Conservation (phyloP, 1,139 yeast genomes). For the Maudiozyma humilis region DNA sequence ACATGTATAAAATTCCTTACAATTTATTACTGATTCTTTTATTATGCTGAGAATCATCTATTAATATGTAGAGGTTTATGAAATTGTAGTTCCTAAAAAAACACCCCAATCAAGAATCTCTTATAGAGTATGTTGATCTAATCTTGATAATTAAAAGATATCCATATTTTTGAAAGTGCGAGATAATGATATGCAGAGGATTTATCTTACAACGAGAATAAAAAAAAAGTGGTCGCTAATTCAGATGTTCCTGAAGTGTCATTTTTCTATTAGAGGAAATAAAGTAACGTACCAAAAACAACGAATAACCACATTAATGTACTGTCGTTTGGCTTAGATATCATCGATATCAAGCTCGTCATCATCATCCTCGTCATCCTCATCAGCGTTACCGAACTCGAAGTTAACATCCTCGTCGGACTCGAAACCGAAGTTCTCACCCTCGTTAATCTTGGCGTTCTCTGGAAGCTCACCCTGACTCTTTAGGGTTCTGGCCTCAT, state of each 20-base stretch:
- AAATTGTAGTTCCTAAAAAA: too few species aligned
- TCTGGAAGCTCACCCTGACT: constrained; percentile 95
- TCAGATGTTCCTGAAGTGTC: not conserved
- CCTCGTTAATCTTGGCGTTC: constrained; percentile 93
- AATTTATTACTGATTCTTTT: too few species aligned
- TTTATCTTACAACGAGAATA: constrained; percentile 1
- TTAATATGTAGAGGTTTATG: too few species aligned
- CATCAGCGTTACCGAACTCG: constrained; percentile 95
- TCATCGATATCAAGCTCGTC: constrained; percentile 55
- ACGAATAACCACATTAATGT: not conserved
- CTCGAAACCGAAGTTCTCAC: constrained; percentile 93
- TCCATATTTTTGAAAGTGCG: not conserved
- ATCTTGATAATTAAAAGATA: not conserved
- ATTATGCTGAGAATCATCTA: too few species aligned
- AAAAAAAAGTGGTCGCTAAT: not conserved
- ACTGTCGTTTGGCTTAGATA: constrained; percentile 15
- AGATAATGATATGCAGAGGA: not conserved
- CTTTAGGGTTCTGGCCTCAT: constrained; percentile 95
- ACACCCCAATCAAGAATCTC: too few species aligned
- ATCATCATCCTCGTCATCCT: constrained; percentile 67
- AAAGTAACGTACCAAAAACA: not conserved
- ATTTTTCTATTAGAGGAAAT: not conserved
- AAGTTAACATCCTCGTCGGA: constrained; percentile 97
- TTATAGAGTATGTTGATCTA: too few species aligned
- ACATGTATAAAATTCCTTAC: not conserved